Evolutionary conservation across 140 eudicot species (phyloP).

Genomic region (Flaveria floridana): DNA sequence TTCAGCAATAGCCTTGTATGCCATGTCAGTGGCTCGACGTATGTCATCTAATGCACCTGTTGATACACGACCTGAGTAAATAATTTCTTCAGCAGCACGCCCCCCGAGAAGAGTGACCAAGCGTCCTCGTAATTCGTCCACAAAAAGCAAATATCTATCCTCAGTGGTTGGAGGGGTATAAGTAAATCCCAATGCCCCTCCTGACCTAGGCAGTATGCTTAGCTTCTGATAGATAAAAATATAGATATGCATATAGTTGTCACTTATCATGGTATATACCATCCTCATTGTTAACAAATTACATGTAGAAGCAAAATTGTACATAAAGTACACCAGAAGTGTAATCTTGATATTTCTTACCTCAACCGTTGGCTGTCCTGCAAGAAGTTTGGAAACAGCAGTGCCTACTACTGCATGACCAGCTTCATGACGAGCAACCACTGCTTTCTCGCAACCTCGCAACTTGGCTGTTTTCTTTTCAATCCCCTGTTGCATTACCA

Average conservation of each 20-base stretch:
- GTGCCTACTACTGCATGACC: slow-evolving; percentile 99
- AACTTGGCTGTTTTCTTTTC: slow-evolving; percentile 92
- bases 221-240: slow-evolving; percentile 55
- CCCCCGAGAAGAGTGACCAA: slow-evolving; percentile 98
- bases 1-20: slow-evolving; percentile 98
- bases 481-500: slow-evolving; percentile 59
- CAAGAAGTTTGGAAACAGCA: slow-evolving; percentile 89
- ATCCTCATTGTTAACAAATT: neutral
- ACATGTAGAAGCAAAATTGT: neutral
- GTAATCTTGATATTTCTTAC: slow-evolving; percentile 33
- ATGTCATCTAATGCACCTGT: slow-evolving; percentile 99
- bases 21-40: slow-evolving; percentile 94
- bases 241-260: neutral
- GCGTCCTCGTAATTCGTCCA: slow-evolving; percentile 89
- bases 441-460: slow-evolving; percentile 89
- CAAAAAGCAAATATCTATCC: slow-evolving; percentile 89
- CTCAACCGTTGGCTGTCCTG: slow-evolving; percentile 95
- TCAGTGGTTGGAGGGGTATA: slow-evolving; percentile 92
- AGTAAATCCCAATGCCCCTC: slow-evolving; percentile 96
- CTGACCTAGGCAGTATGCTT: slow-evolving; percentile 95
- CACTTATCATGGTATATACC: slow-evolving; percentile 17
- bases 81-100: slow-evolving; percentile 97
- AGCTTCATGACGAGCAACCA: slow-evolving; percentile 98
- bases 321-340: neutral
- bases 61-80: slow-evolving; percentile 92